Evolutionary conservation across 1,284 basidiomycete species (phyloP).

Genomic region (Cutaneotrichosporon spelunceum): DNA sequence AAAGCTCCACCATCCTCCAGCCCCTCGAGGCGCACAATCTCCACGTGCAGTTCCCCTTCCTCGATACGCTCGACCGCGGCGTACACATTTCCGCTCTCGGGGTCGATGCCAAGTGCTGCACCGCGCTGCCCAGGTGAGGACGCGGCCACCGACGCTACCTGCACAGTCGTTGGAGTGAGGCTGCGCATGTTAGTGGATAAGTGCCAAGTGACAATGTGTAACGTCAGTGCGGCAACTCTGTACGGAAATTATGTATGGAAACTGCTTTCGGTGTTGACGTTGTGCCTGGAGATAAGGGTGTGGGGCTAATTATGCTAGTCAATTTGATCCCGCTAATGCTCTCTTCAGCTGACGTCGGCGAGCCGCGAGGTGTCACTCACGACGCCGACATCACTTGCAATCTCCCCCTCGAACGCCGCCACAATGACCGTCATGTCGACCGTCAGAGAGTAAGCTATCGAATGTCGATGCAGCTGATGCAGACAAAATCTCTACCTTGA

Average conservation of each 20-base stretch:
- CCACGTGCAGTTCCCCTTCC: slow-evolving; percentile 61
- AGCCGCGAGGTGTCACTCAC: background rate
- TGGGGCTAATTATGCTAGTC: background rate
- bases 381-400: background rate
- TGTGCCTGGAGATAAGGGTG: background rate
- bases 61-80: slow-evolving; percentile 56
- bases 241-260: background rate
- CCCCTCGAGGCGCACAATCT: slow-evolving; percentile 59
- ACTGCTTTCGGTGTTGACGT: background rate
- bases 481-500: slow-evolving; percentile 69
- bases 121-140: slow-evolving; percentile 2
- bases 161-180: slow-evolving; percentile 30
- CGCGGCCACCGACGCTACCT: slow-evolving; percentile 14
- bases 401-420: background rate
- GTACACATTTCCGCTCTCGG: slow-evolving; percentile 64
- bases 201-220: background rate
- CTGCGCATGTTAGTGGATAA: slow-evolving; percentile 27
- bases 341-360: background rate
- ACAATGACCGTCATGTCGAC: slow-evolving; percentile 14
- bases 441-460: slow-evolving; percentile 18
- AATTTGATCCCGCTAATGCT: background rate
- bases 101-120: slow-evolving; percentile 55
- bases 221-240: background rate
- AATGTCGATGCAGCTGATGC: background rate
- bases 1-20: slow-evolving; percentile 22